Base-by-base conservation (phyloP, 208 protist species). In the Trypanosomatidae sp. region DNA sequence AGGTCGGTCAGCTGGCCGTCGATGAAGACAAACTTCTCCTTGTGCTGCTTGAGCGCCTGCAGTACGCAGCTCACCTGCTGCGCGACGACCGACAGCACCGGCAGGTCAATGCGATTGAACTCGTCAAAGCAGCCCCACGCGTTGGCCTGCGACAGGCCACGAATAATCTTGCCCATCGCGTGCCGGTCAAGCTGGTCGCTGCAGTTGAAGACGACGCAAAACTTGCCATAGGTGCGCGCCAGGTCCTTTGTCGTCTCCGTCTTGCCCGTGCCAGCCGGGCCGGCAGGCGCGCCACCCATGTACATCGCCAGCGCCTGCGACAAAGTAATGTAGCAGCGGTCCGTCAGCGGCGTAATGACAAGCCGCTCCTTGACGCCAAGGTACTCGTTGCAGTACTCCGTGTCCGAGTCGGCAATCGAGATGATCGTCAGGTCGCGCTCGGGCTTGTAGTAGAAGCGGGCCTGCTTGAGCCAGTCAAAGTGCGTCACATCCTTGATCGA, bases 161-260 rank as follows among this genome's bases (percentile, higher is more conserved):
- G 91, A 42, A 95, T 92, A 55, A 97, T 95, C 67, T 96, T 95
- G 24, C 88, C 87, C 86, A 97, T 94, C 41, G 87, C 87, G 53
- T 92, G 77, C 33, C 84, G 86, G 56, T 95, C 90, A 35, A 97
- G 66, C 71, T 96, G 88, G 66, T 96, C 92, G 43, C 79, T 90
- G 71, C 93, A 96, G 64, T 96, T 96, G 48, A 95, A 95, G 24
- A 96, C 88, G 23, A 96, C 86, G 32, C 91, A 92, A 63, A 94
- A 96, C 68, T 96, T 96, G 30, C 89, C 93, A 47, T 94, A 90
- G 27, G 85, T 95, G 23, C 88, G 76, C 1, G 85, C 90, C n/a
- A 97, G 71, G 77, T 96, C 90, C 58, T 96, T 95, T 11, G 90
- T 91, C 16, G 95, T 98, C 72, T 98, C 95, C 3, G 96, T 98